Base-by-base conservation (phyloP, 225 moss, liverwort and hornwort species). In the Straminergon stramineum region DNA sequence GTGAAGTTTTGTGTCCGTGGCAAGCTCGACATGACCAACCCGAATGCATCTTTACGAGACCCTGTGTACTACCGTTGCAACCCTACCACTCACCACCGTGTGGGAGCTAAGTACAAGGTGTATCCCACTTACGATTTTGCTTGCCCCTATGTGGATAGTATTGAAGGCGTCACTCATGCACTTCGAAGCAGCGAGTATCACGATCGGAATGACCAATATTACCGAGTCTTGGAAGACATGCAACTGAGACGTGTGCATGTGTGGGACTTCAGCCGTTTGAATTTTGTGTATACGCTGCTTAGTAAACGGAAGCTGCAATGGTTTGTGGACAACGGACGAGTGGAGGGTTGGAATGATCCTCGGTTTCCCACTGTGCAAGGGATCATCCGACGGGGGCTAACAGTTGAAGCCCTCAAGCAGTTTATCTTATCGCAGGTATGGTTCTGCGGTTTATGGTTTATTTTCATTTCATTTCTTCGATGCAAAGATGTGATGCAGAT, bases 31-130 rank as follows among this genome's bases (percentile, higher is more conserved):
- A 99, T 99, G 98, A 92, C 91, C 76, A 96, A 96, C 75, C 90
- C 92, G 28, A 99, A 99, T 92, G 96, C 96, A 43, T 95, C 96
- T 56, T 92, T 98, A 41, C 96, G 96, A 32, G 97, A 97, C 84
- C 98, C 96, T 48, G 97, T 99, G 55, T 99, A 96, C 68, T 99
- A 99, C 81, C 95, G 98, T 74, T 99, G 98, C 91, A 99, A 96
- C 81, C 91, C 95, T 52, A 96, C 96, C 80, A 82, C 94, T 63
- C 98, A 98, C 78, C 97, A 98, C 87, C 94, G 97, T 52, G 97
- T 97, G 80, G 97, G 97, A 57, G 77, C 90, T 6, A 96, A 95
- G 85, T 99, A 96, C 79, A 97, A 95, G 92, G 97, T 97, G 8
- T 99, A 96, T 78, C 98, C 98, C 13, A 99, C 96, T 3, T 99